Evolutionary conservation across 805 yeast species (phyloP).

Genomic region (Kluyveromyces siamensis): DNA sequence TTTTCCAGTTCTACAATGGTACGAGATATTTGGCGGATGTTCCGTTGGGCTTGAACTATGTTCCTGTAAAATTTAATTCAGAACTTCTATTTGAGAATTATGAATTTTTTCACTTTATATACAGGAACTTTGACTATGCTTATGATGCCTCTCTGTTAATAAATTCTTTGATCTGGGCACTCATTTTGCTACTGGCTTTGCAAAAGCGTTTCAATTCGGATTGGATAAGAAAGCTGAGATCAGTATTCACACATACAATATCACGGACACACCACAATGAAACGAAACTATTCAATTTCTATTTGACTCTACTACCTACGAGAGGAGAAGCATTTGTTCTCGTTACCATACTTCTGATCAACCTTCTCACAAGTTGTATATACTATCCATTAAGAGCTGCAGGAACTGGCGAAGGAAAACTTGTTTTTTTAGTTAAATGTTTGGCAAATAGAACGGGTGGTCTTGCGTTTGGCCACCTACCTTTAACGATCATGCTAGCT

Average conservation of each 20-base stretch:
- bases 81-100: slow-evolving; percentile 1
- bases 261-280: slow-evolving; percentile 7
- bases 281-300: slow-evolving; percentile 2
- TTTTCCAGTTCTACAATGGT: slow-evolving; percentile 2
- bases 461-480: slow-evolving; percentile 38
- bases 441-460: slow-evolving; percentile 42
- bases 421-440: slow-evolving; percentile 11
- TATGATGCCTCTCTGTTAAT: slow-evolving; percentile 4
- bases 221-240: slow-evolving; percentile 1
- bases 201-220: slow-evolving; percentile 2
- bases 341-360: slow-evolving; percentile 1
- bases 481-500: slow-evolving; percentile 51
- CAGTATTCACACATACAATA: slow-evolving; percentile 5
- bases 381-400: slow-evolving; percentile 4
- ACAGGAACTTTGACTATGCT: slow-evolving; percentile 5
- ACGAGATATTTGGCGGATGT: slow-evolving; percentile 1
- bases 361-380: slow-evolving; percentile 1
- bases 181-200: neutral
- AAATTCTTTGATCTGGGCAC: slow-evolving; percentile 1
- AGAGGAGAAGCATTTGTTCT: slow-evolving; percentile 6
- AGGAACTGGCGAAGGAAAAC: slow-evolving; percentile 2
- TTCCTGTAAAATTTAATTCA: slow-evolving; percentile 2
- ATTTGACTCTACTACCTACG: slow-evolving; percentile 5
- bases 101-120: slow-evolving; percentile 1
- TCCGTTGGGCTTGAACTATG: neutral